A percentile compares a stretch with the other conserved stretches of the same genome.
phyloP scores from a whole-genome alignment of 768 basidiomycete species.

The Steccherinum ochraceum region DNA sequence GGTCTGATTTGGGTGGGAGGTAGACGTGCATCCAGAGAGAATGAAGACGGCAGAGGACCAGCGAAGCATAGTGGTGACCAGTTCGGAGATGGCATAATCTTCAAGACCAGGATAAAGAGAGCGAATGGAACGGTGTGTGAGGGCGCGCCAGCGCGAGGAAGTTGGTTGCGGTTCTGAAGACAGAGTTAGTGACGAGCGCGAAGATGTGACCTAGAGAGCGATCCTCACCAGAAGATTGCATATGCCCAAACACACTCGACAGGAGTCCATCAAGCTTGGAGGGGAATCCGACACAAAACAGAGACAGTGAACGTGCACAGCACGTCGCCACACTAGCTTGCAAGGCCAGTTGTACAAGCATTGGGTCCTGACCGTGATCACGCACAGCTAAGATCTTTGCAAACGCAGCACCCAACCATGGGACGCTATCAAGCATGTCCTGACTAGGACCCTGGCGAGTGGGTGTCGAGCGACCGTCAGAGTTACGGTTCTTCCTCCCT shows the following conservation, averaged over 20 bases:
- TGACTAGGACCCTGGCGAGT: constrained; percentile 38
- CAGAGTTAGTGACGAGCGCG: too few relatives aligned
- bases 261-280: constrained; percentile 63
- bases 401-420: constrained; percentile 58
- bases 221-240: constrained; percentile 17
- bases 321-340: constrained; percentile 67
- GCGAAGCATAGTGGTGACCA: constrained; percentile 67
- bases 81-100: constrained; percentile 63
- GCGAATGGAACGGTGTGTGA: constrained; percentile 66
- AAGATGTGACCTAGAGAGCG: not conserved
- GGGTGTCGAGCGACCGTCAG: constrained; percentile 20
- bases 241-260: constrained; percentile 17
- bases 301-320: constrained; percentile 57
- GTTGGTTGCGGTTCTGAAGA: constrained; percentile 66
- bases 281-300: constrained; percentile 72
- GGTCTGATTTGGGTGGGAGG: constrained; percentile 23
- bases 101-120: constrained; percentile 58
- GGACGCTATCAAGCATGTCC: constrained; percentile 47
- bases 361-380: constrained; percentile 71
- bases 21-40: constrained; percentile 48
- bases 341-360: constrained; percentile 68
- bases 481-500: not conserved
- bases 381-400: constrained; percentile 53
- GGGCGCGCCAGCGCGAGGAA: constrained; percentile 69
- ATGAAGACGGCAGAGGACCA: constrained; percentile 66